Evolutionary conservation across 2,329 filamentous ascomycete genomes (phyloP), one percentile per base, ranked within the genome.

Genomic region (Apiospora koreana): DNA sequence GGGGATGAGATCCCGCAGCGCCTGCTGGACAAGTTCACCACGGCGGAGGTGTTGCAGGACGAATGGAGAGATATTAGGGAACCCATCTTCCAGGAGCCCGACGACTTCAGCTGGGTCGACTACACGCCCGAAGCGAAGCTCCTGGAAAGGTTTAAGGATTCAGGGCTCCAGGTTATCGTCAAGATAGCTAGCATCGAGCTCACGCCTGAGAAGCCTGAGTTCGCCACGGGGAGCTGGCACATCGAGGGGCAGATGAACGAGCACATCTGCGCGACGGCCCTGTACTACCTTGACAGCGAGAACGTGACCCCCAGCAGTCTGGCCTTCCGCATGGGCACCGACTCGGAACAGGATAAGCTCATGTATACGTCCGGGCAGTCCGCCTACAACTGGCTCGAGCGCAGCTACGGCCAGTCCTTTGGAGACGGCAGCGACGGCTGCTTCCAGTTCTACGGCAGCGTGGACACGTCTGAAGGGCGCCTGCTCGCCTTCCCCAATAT

Each of bases 101-200:
- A 45, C 25, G 16, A 9, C 0, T 66, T 46, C 16, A 46, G 8
- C 3, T 14, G 12, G 8, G 41, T 25, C 25, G 23, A 46, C 16
- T 35, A 66, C 25, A 23, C 41, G 8, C 16, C 7, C 28, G 18
- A 18, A 14, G 21, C 14, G 28, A 21, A 1, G 7, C 54, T 62
- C 7, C 54, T 28, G 7, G 54, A 38, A 6, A 62, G 31, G 28
- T 62, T 62, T 25, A 2, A 3, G 18, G 16, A n/a, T 1, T 35
- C 54, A 28, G 54, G 54, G 54, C 54, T 62, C 1, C 54, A 62
- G 54, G 78, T 92, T 43, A 89, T 92, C 67, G 85, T 91, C 42
- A 91, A 92, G 75, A 81, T 93, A 72, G 84, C 88, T 1, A 86
- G 84, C 46, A 86, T 91, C 67, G 83, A 90, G 54, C 81, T 92